A percentile compares a stretch with the other conserved stretches of the same genome.
Evolutionary conservation across 306 rosid species (phyloP).

Genomic region (Prunus dulcis): DNA sequence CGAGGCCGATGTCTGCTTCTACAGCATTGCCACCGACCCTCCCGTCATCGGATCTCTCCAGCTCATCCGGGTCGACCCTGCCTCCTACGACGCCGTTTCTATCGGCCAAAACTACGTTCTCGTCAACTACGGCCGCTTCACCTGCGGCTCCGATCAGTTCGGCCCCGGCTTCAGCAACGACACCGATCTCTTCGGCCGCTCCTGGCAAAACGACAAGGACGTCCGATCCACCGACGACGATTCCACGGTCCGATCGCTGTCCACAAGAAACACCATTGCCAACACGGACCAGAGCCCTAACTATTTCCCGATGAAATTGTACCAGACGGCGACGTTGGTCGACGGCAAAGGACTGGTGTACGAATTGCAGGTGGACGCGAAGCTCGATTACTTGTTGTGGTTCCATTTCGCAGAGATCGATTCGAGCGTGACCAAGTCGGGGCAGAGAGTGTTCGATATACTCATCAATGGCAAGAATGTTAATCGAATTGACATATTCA

Average conservation of each 20-base stretch:
- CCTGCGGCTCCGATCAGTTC: slow-evolving; percentile 77
- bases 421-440: slow-evolving; percentile 47
- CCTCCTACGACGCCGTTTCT: slow-evolving; percentile 50
- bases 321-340: slow-evolving; percentile 51
- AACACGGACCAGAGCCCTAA: slow-evolving; percentile 64
- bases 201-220: slow-evolving; percentile 71
- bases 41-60: slow-evolving; percentile 78
- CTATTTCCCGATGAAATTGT: slow-evolving; percentile 70
- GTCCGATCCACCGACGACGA: slow-evolving; percentile 16
- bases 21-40: slow-evolving; percentile 87
- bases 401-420: slow-evolving; percentile 88
- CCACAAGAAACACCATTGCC: slow-evolving; percentile 38
- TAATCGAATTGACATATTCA: slow-evolving; percentile 63
- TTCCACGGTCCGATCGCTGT: slow-evolving; percentile 13
- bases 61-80: slow-evolving; percentile 58
- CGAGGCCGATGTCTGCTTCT: slow-evolving; percentile 71
- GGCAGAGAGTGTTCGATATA: slow-evolving; percentile 80
- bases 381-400: slow-evolving; percentile 85
- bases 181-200: slow-evolving; percentile 66
- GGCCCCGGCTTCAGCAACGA: slow-evolving; percentile 86
- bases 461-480: slow-evolving; percentile 53
- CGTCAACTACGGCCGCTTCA: slow-evolving; percentile 77
- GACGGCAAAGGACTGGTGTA: slow-evolving; percentile 54
- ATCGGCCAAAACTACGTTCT: slow-evolving; percentile 32
- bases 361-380: slow-evolving; percentile 70